Evolutionary conservation across 164 flowering plant genomes (phyloP).

Genomic region (Piper betle): DNA sequence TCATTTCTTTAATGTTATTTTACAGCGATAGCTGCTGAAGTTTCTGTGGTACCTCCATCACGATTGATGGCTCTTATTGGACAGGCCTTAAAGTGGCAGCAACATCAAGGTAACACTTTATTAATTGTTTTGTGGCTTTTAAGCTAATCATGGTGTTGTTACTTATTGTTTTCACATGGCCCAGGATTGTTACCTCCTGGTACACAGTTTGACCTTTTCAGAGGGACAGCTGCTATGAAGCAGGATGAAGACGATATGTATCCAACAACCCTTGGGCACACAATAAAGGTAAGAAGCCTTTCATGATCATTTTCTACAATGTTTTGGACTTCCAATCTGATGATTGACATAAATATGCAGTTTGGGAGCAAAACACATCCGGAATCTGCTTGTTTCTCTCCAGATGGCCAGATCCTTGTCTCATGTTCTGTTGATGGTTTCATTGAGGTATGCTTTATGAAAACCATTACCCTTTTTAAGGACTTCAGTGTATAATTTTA

Average conservation of each 20-base stretch:
- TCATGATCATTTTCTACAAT: neutral
- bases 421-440: constrained; percentile 95
- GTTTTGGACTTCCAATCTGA: neutral
- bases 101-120: constrained; percentile 69
- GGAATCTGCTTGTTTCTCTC: constrained; percentile 88
- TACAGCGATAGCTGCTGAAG: constrained; percentile 87
- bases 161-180: constrained; percentile 1
- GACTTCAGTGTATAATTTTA: neutral
- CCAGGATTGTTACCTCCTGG: constrained; percentile 97
- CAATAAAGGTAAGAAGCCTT: constrained; percentile 49
- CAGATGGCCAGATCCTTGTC: constrained; percentile 95
- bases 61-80: constrained; percentile 95
- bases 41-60: constrained; percentile 91
- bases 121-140: neutral
- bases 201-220: constrained; percentile 90
- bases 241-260: constrained; percentile 94
- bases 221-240: constrained; percentile 99
- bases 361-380: constrained; percentile 94
- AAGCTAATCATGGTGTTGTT: neutral
- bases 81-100: constrained; percentile 99
- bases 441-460: constrained; percentile 58
- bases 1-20: constrained; percentile 3
- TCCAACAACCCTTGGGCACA: constrained; percentile 73
- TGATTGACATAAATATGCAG: constrained; percentile 23
- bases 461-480: neutral